These are phyloP conservation scores for Populus davidiana DNA, from an alignment of 345 rosid species.

Conservation along the genomic window DNA sequence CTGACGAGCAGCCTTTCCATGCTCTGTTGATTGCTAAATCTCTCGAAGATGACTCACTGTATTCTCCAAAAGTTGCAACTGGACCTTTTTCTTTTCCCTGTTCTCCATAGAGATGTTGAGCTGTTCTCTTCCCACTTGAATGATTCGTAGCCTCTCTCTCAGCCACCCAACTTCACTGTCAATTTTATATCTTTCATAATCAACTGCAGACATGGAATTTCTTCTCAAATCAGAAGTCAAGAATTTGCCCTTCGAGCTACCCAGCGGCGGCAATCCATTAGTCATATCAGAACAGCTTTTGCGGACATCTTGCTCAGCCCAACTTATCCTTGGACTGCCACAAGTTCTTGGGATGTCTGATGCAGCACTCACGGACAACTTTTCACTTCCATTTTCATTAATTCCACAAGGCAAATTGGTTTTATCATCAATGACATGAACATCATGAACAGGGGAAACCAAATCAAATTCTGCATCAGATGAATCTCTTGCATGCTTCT, in stretches of 20 bases:
- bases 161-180: conserved; percentile 66
- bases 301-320: conserved; percentile 30
- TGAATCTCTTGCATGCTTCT: conserved; percentile 18
- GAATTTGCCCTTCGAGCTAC: conserved; percentile 26
- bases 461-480: not conserved
- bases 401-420: conserved; percentile 15
- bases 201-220: conserved; percentile 73
- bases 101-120: conserved; percentile 41
- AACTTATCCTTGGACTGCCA: conserved; percentile 19
- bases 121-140: conserved; percentile 54
- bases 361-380: conserved; percentile 15
- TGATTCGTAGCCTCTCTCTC: conserved; percentile 55
- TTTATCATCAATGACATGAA: conserved; percentile 57
- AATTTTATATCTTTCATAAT: conserved; percentile 58
- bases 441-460: conserved; percentile 41
- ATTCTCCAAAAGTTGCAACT: conserved; percentile 50
- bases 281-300: conserved; percentile 44
- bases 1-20: conserved; percentile 37
- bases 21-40: conserved; percentile 40
- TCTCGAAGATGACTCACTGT: conserved; percentile 45
- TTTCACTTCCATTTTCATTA: conserved; percentile 21
- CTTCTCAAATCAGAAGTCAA: conserved; percentile 43
- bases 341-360: conserved; percentile 21
- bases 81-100: conserved; percentile 38
- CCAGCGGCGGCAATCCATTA: conserved; percentile 28